Evolutionary conservation across 306 rosid genomes (phyloP), one percentile per base, ranked within the genome.

Genomic region (Morella rubra): DNA sequence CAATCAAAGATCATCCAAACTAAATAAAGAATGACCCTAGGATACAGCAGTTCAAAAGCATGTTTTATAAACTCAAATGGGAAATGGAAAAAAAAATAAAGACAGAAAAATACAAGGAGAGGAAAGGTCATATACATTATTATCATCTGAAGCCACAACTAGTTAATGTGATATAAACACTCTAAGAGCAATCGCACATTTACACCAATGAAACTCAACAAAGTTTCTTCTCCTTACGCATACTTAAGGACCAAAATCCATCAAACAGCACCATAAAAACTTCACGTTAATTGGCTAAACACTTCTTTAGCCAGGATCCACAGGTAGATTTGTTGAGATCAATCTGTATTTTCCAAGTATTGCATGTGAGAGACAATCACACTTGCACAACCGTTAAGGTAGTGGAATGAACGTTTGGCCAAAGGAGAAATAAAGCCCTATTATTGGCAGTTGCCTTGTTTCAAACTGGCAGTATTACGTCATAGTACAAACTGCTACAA

Each of bases 261-360:
- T 61, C 58, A 65, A 65, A 47, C 45, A 69, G 72, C 7, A 50
- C 44, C 56, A 54, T 12, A 68, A 51, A 71, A n/a, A 32, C 47
- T 74, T 45, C 45, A 69, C 74, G 71, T 24, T 73, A 55, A 6
- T 46, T 11, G 69, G 19, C 14, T 64, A 53, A 13, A 58, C 2
- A 73, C 14, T 4, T 22, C 40, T 59, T 49, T 49, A 22, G 41
- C 32, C 45, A 19, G 44, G 41, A 77, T 59, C 60, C 44, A 52
- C 77, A 69, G 52, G 54, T 71, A 76, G 71, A 65, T 16, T 72
- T 41, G 19, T 50, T 64, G 22, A 53, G 72, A 75, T 70, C 69
- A n/a, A 40, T 68, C 18, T 42, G 58, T 24, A 20, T 22, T 32
- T 32, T 32, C 37, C 37, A 2, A 32, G 37, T 52, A 52, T 5